Base-by-base conservation (phyloP, 164 flowering plant species). In the Vitis amurensis region DNA sequence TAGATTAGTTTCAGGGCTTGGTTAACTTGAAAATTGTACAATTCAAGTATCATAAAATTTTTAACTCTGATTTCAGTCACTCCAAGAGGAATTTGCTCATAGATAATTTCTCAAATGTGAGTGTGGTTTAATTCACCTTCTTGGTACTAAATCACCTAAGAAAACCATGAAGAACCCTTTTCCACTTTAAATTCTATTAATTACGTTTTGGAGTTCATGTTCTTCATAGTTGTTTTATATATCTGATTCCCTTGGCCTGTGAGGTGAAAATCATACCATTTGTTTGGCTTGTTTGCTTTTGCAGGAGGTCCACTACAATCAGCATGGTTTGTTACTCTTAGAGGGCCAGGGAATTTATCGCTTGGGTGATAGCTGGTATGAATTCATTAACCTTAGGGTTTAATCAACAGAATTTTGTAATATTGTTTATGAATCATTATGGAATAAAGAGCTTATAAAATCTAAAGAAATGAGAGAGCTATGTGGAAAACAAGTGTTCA, bases 271-370 rank as follows among this genome's bases (percentile, higher is more conserved):
- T 19, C 8, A 68, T 68, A 59, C 2, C 37, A 44, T 47, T 60
- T 17, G 14, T 66, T n/a, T 50, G 52, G 27, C 48, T 37, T 65
- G 16, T 71, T 61, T 66, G 47, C 37, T 59, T 65, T 75, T 68
- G 56, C 85, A 95, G 98, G 99, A 95, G 79, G 94, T 95, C 57
- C 99, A 95, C 77, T 95, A 95, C 69, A 95, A 95, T 84, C 99
- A 95, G 80, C 99, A 95, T 78, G 98, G 98, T 48, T 79, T 95
- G 74, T 72, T 95, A 77, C 93, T 95, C 71, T 77, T 93, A 78
- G 98, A 95, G 78, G 99, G 99, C 51, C 97, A 89, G 72, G 99
- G 99, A 16, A 89, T 95, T 56, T 93, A 95, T 73, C 97, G 99
- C 50, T 82, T 95, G 82, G 97, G 98, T 57, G 96, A 93, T 66